These are phyloP conservation scores for Calonectria montana DNA, from an alignment of 2,329 filamentous ascomycete genomes.

Conservation along the genomic window DNA sequence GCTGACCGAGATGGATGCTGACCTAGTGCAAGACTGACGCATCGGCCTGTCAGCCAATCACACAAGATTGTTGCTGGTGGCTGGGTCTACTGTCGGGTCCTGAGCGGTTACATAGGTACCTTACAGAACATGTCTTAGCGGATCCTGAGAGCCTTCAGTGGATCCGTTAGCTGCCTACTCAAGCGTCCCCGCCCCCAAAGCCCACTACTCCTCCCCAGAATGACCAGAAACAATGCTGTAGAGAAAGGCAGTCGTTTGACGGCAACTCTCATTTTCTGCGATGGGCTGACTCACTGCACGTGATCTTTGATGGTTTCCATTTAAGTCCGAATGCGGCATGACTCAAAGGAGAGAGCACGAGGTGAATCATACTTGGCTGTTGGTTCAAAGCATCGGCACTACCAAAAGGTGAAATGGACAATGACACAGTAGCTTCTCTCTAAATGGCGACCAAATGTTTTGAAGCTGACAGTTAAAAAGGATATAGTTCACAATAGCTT, in stretches of 20 bases:
- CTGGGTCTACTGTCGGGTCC: conserved; percentile 33
- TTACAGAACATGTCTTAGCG: conserved; percentile 1
- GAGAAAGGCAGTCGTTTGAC: not conserved
- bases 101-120: conserved; percentile 34
- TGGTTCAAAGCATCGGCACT: not conserved
- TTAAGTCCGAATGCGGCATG: not conserved
- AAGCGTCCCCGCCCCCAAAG: conserved; percentile 10
- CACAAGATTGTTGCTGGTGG: conserved; percentile 28
- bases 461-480: not conserved
- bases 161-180: conserved; percentile 4
- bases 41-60: conserved; percentile 42
- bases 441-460: not conserved
- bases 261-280: not conserved
- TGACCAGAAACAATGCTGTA: not conserved
- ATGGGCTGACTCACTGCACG: not conserved
- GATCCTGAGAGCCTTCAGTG: conserved; percentile 14
- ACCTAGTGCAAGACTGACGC: conserved; percentile 38
- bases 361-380: not conserved
- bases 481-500: not conserved
- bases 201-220: conserved; percentile 10
- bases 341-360: not conserved
- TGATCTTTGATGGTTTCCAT: not conserved
- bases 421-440: not conserved
- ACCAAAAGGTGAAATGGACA: not conserved
- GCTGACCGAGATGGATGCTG: conserved; percentile 24